A percentile compares a stretch with the other conserved stretches of the same genome.
These are phyloP conservation scores for Pleomassaria siparia DNA, from an alignment of 2,329 filamentous ascomycete genomes.

Conservation along the genomic window DNA sequence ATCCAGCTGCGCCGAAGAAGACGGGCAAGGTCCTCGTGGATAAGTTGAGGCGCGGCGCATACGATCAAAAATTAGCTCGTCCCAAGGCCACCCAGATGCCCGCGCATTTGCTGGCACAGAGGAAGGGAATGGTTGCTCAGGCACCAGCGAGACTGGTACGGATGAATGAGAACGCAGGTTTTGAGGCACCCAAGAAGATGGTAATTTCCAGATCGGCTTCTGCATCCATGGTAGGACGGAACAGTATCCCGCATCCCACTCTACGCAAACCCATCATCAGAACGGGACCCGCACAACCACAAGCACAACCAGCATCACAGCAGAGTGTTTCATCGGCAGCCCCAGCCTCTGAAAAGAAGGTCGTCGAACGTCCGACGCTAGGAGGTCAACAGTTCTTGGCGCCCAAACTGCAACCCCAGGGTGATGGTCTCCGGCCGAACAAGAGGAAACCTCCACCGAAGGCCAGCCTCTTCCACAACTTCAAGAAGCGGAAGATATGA, in stretches of 20 bases:
- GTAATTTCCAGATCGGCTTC: conserved; percentile 30
- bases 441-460: conserved; percentile 10
- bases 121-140: conserved; percentile 21
- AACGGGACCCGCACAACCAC: conserved; percentile 20
- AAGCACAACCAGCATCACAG: conserved; percentile 11
- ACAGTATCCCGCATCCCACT: conserved; percentile 1
- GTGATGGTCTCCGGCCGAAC: neutral
- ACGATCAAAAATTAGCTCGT: conserved; percentile 34
- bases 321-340: neutral
- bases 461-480: conserved; percentile 9
- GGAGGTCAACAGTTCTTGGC: conserved; percentile 33
- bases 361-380: conserved; percentile 25
- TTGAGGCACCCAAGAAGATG: conserved; percentile 25
- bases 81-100: conserved; percentile 33
- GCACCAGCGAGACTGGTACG: conserved; percentile 36
- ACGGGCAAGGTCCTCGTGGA: conserved; percentile 41
- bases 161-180: conserved; percentile 28
- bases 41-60: conserved; percentile 36
- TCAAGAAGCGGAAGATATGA: conserved; percentile 12
- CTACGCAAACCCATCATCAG: conserved; percentile 5
- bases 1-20: conserved; percentile 31
- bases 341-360: conserved; percentile 1
- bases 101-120: conserved; percentile 28
- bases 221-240: conserved; percentile 16
- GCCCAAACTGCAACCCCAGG: conserved; percentile 21